Conservation (phyloP, 345 rosid species). For the Gynandropsis gynandra region DNA sequence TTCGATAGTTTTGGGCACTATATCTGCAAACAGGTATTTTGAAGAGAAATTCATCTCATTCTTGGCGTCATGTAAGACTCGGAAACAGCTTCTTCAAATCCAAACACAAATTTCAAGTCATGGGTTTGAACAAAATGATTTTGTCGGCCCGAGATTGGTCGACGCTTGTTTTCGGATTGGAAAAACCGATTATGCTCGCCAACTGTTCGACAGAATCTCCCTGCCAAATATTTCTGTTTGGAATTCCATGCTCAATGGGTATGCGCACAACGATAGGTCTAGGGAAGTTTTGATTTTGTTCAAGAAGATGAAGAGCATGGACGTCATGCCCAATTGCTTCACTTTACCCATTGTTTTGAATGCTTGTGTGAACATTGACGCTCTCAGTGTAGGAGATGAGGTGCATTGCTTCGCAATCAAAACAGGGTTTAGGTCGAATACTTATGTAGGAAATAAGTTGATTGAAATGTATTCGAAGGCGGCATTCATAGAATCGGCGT, state of each 20-base stretch:
- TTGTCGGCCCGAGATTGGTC: constrained; percentile 42
- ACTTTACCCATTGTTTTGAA: constrained; percentile 62
- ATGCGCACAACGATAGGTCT: constrained; percentile 27
- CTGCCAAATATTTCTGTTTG: constrained; percentile 38
- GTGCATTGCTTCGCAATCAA: constrained; percentile 57
- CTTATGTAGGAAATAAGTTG: constrained; percentile 51
- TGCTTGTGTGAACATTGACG: constrained; percentile 45
- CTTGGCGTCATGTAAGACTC: constrained; percentile 53
- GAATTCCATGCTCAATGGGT: constrained; percentile 68
- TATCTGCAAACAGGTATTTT: constrained; percentile 34
- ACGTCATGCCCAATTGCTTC: constrained; percentile 53
- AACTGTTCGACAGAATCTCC: constrained; percentile 60
- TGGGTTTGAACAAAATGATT: constrained; percentile 38
- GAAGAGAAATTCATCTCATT: constrained; percentile 51
- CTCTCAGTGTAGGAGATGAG: constrained; percentile 49
- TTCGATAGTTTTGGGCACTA: constrained; percentile 16
- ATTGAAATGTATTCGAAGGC: constrained; percentile 63
- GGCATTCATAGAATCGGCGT: constrained; percentile 36
- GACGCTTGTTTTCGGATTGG: constrained; percentile 16
- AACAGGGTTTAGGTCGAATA: constrained; percentile 47
- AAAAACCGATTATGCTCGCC: constrained; percentile 41
- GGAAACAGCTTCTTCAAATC: constrained; percentile 46
- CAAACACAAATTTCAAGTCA: constrained; percentile 39
- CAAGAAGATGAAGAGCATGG: constrained; percentile 39
- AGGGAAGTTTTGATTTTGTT: constrained; percentile 41